Evolutionary conservation across 73 alveolate genomes (phyloP).

Genomic region (Symbiodinium natans): DNA sequence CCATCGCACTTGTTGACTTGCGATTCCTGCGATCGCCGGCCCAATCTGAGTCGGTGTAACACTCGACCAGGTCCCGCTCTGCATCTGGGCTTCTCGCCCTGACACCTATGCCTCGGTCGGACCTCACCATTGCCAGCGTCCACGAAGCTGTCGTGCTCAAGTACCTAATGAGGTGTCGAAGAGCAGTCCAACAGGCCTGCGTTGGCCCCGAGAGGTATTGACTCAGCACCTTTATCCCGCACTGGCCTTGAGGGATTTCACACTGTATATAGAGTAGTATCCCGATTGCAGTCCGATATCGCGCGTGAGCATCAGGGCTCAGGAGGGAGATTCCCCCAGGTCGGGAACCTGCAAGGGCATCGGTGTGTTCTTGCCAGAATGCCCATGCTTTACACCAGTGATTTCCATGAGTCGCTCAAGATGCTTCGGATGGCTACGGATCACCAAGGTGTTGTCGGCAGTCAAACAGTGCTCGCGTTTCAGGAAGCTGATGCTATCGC

Average conservation of each 20-base stretch:
- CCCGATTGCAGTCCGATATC: not conserved
- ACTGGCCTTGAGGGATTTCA: not conserved
- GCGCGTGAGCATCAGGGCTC: not conserved
- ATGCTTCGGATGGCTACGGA: not conserved
- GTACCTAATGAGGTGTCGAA: not conserved
- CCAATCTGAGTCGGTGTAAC: not conserved
- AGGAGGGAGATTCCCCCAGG: not conserved
- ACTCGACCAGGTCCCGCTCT: not conserved
- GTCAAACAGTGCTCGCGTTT: not conserved
- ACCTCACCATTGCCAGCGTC: not conserved
- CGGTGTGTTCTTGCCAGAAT: not conserved
- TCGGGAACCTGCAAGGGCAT: not conserved
- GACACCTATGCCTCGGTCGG: not conserved
- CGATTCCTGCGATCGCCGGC: not conserved
- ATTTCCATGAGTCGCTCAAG: not conserved
- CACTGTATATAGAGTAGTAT: not conserved
- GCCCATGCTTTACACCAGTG: not conserved
- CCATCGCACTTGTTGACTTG: not conserved
- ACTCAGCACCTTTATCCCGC: not conserved
- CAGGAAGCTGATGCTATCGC: not conserved
- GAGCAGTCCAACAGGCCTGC: not conserved
- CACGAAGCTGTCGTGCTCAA: not conserved
- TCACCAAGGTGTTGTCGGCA: not conserved
- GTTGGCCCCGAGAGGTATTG: not conserved
- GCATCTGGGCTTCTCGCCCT: not conserved